A percentile compares a stretch with the other conserved stretches of the same genome.
phyloP scores from a whole-genome alignment of 2,329 filamentous ascomycete species.

The Aspergillus eucalypticola region DNA sequence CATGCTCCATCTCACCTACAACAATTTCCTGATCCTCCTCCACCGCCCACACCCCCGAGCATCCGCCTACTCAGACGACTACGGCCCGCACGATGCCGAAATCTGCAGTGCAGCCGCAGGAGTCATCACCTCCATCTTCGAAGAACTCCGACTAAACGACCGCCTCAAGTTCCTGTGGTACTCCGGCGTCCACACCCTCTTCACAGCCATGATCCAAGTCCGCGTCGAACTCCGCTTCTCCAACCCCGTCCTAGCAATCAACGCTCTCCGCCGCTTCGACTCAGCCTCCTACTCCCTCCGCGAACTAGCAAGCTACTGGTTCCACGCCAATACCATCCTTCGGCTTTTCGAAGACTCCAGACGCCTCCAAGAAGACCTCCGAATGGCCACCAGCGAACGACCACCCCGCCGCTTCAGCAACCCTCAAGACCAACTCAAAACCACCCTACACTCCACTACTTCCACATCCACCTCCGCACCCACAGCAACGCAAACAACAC shows the following conservation, averaged over 20 bases:
- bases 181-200: slow-evolving; percentile 46
- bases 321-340: slow-evolving; percentile 45
- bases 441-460: slow-evolving; percentile 9
- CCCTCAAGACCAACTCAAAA: slow-evolving; percentile 6
- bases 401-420: slow-evolving; percentile 31
- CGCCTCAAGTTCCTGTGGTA: slow-evolving; percentile 47
- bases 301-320: slow-evolving; percentile 45
- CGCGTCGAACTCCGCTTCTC: slow-evolving; percentile 49
- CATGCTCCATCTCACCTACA: slow-evolving; percentile 48
- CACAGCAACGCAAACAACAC: slow-evolving; percentile 16
- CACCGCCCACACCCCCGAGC: slow-evolving; percentile 48
- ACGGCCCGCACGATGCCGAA: slow-evolving; percentile 48
- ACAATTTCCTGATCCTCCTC: slow-evolving; percentile 49
- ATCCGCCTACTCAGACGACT: slow-evolving; percentile 46
- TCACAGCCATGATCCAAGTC: slow-evolving; percentile 51
- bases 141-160: slow-evolving; percentile 45
- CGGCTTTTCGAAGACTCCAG: slow-evolving; percentile 48
- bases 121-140: slow-evolving; percentile 48
- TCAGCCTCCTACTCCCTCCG: slow-evolving; percentile 45
- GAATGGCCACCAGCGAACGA: slow-evolving; percentile 38
- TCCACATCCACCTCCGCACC: slow-evolving; percentile 19
- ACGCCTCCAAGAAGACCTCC: slow-evolving; percentile 44
- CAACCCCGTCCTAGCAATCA: slow-evolving; percentile 48
- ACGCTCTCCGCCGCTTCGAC: slow-evolving; percentile 47
- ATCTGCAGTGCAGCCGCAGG: slow-evolving; percentile 49